Evolutionary conservation across 306 rosid species (phyloP).

Genomic region (Inga laurina): DNA sequence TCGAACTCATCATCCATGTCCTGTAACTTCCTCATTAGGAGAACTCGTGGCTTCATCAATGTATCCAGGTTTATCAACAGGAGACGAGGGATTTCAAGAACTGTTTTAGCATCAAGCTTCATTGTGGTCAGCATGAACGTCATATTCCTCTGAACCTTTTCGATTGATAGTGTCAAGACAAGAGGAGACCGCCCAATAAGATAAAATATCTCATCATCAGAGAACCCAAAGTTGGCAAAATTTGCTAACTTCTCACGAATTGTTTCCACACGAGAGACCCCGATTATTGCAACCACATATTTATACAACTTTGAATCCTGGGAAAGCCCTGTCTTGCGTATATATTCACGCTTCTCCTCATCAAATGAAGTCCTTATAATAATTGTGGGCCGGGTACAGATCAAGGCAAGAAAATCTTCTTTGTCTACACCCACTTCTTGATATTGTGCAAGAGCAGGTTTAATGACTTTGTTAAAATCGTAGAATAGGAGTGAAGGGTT

Average conservation of each 20-base stretch:
- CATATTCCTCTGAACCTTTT: slow-evolving; percentile 91
- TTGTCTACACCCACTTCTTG: slow-evolving; percentile 58
- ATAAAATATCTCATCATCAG: slow-evolving; percentile 64
- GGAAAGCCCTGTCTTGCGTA: slow-evolving; percentile 53
- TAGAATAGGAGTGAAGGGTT: slow-evolving; percentile 67
- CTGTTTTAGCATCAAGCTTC: slow-evolving; percentile 64
- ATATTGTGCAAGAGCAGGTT: slow-evolving; percentile 49
- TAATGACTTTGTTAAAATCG: slow-evolving; percentile 39
- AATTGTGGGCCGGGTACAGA: slow-evolving; percentile 60
- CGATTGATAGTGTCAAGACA: slow-evolving; percentile 61
- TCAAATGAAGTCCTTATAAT: slow-evolving; percentile 63
- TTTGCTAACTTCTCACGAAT: slow-evolving; percentile 63
- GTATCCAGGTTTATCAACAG: slow-evolving; percentile 63
- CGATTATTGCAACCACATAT: slow-evolving; percentile 68
- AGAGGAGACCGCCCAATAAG: slow-evolving; percentile 56
- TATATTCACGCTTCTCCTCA: slow-evolving; percentile 67
- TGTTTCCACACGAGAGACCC: slow-evolving; percentile 68
- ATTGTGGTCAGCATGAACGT: slow-evolving; percentile 67
- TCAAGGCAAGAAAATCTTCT: slow-evolving; percentile 61
- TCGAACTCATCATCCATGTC: slow-evolving; percentile 52
- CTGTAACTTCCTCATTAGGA: slow-evolving; percentile 51
- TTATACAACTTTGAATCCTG: slow-evolving; percentile 63
- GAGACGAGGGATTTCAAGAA: slow-evolving; percentile 54
- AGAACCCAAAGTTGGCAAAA: slow-evolving; percentile 57
- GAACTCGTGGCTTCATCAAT: slow-evolving; percentile 65